Evolutionary conservation across 768 basidiomycete species (phyloP).

Genomic region (Rhodotorula diobovata): DNA sequence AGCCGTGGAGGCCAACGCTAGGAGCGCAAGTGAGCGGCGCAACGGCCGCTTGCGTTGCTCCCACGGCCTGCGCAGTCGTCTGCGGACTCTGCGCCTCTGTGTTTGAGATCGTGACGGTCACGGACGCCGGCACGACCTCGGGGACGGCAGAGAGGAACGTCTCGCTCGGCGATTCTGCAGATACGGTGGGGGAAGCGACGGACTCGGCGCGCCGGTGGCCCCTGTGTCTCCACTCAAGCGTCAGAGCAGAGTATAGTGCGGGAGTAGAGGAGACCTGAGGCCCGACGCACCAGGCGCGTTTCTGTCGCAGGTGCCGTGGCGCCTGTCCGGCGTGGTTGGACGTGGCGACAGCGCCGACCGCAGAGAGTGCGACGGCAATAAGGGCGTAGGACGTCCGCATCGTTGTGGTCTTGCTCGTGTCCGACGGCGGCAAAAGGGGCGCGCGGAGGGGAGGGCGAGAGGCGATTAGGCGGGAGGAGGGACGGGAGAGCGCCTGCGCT

Average conservation of each 20-base stretch:
- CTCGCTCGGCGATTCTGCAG: not conserved
- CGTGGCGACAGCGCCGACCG: slow-evolving; percentile 1
- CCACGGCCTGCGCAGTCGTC: slow-evolving; percentile 11
- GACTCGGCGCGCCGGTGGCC: slow-evolving; percentile 16
- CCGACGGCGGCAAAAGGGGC: not conserved
- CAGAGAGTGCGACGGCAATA: slow-evolving; percentile 7
- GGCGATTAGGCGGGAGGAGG: too few species aligned
- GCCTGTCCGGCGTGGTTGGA: slow-evolving; percentile 3
- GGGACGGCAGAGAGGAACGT: slow-evolving; percentile 22
- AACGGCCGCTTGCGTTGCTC: not conserved
- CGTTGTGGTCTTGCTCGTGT: not conserved
- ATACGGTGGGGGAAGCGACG: not conserved
- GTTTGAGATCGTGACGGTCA: slow-evolving; percentile 23
- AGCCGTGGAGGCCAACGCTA: not conserved
- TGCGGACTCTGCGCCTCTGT: slow-evolving; percentile 11
- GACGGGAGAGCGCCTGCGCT: too few species aligned
- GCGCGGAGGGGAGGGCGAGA: too few species aligned
- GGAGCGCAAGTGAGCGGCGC: slow-evolving; percentile 6
- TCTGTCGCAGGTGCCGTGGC: slow-evolving; percentile 4
- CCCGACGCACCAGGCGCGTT: slow-evolving; percentile 20
- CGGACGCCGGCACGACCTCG: not conserved
- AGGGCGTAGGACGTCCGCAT: slow-evolving; percentile 27
- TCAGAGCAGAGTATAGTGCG: not conserved
- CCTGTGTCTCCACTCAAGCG: not conserved
- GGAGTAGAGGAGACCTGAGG: not conserved